phyloP scores from a whole-genome alignment of 106 monocot genomes.

The Platanthera zijinensis region DNA sequence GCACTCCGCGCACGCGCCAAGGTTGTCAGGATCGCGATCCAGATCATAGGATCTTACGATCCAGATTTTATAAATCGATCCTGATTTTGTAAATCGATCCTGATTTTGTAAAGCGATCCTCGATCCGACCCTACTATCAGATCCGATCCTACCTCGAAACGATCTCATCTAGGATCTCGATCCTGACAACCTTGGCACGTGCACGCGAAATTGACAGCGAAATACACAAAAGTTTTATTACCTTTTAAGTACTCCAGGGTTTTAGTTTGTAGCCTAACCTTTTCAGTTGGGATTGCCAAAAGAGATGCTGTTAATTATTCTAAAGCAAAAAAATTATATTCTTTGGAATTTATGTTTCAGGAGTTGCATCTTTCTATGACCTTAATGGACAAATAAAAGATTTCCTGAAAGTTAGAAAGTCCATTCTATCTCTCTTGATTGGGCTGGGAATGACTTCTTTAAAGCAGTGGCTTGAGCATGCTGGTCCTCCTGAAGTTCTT shows the following conservation, averaged over 20 bases:
- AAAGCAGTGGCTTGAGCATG: constrained; percentile 56
- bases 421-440: constrained; percentile 50
- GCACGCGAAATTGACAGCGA: not conserved
- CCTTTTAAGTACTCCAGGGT: not conserved
- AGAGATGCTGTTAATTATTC: not conserved
- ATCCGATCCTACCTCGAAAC: too few relatives aligned
- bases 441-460: constrained; percentile 69
- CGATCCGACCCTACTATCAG: too few relatives aligned
- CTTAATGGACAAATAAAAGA: constrained; percentile 61
- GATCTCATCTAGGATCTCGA: too few relatives aligned
- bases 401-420: constrained; percentile 45
- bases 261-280: not conserved
- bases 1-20: too few relatives aligned
- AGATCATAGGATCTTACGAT: too few relatives aligned
- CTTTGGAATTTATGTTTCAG: constrained; percentile 22
- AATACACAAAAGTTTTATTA: not conserved
- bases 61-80: too few relatives aligned
- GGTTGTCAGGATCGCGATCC: too few relatives aligned
- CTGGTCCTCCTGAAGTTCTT: constrained; percentile 81
- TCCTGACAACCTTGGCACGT: too few relatives aligned
- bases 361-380: constrained; percentile 66
- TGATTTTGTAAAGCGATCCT: too few relatives aligned
- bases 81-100: too few relatives aligned
- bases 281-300: not conserved
- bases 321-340: not conserved